Evolutionary conservation across 495 filamentous ascomycete species (phyloP).

Genomic region (Paragyromitra xinjiangensis): DNA sequence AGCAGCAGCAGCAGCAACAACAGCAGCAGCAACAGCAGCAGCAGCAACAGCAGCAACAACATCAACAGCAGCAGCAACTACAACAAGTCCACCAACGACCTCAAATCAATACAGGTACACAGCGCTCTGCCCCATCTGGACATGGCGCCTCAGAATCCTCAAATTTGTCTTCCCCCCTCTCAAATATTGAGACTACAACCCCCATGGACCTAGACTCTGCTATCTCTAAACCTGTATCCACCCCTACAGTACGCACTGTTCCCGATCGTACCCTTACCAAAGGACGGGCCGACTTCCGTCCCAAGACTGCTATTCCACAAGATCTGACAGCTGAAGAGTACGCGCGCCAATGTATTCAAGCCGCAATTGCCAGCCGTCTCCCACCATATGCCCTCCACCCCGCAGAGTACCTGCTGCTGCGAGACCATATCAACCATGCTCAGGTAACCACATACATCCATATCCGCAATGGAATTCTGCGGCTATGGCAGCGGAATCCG

Average conservation of each 20-base stretch:
- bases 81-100: conserved; percentile 44
- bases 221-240: conserved; percentile 37
- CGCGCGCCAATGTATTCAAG: conserved; percentile 84
- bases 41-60: conserved; percentile 31
- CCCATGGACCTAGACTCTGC: conserved; percentile 54
- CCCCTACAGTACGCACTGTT: conserved; percentile 54
- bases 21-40: conserved; percentile 45
- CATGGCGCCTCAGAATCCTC: conserved; percentile 54
- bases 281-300: conserved; percentile 64
- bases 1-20: conserved; percentile 37
- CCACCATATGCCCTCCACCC: conserved; percentile 87
- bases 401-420: conserved; percentile 82
- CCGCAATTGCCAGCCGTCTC: conserved; percentile 86
- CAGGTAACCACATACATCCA: conserved; percentile 98
- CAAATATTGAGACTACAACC: conserved; percentile 45
- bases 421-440: conserved; percentile 80
- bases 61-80: conserved; percentile 46
- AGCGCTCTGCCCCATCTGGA: conserved; percentile 22
- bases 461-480: conserved; percentile 92
- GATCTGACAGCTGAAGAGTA: conserved; percentile 76
- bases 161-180: conserved; percentile 55
- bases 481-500: conserved; percentile 90
- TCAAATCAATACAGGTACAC: conserved; percentile 41
- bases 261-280: conserved; percentile 57
- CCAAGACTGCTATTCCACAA: conserved; percentile 82